A percentile compares a stretch with the other conserved stretches of the same genome.
phyloP scores from a whole-genome alignment of 805 yeast species.

The Saccharomycopsis amapae region DNA sequence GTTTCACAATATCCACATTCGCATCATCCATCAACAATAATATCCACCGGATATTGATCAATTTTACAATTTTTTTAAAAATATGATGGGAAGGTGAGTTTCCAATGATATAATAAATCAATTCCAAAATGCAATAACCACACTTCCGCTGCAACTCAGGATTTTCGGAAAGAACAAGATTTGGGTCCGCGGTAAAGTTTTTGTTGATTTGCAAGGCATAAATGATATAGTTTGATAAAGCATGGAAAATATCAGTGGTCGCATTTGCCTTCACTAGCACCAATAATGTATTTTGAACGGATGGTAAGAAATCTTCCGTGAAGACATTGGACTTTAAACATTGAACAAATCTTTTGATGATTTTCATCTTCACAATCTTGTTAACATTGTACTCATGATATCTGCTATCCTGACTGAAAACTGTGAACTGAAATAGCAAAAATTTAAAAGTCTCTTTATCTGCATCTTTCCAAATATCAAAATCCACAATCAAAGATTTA shows the following conservation, averaged over 20 bases:
- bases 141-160: conserved; percentile 27
- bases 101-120: conserved; percentile 34
- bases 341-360: conserved; percentile 31
- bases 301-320: conserved; percentile 32
- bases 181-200: conserved; percentile 25
- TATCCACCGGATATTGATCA: conserved; percentile 63
- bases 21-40: conserved; percentile 41
- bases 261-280: conserved; percentile 40
- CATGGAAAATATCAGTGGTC: conserved; percentile 46
- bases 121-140: conserved; percentile 32
- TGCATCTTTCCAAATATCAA: conserved; percentile 47
- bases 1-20: conserved; percentile 29
- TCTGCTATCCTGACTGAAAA: conserved; percentile 46
- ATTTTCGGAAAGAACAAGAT: conserved; percentile 28
- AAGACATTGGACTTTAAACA: conserved; percentile 29
- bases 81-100: conserved; percentile 30
- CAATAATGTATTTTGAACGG: conserved; percentile 34
- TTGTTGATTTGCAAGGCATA: conserved; percentile 38
- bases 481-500: conserved; percentile 50
- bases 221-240: conserved; percentile 44
- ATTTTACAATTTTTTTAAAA: conserved; percentile 40
- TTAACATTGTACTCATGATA: conserved; percentile 43
- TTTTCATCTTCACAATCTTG: conserved; percentile 47
- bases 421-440: conserved; percentile 51
- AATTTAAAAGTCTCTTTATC: conserved; percentile 41